Conservation (phyloP, 2,329 filamentous ascomycete species). For the Penicillium concentricum region DNA sequence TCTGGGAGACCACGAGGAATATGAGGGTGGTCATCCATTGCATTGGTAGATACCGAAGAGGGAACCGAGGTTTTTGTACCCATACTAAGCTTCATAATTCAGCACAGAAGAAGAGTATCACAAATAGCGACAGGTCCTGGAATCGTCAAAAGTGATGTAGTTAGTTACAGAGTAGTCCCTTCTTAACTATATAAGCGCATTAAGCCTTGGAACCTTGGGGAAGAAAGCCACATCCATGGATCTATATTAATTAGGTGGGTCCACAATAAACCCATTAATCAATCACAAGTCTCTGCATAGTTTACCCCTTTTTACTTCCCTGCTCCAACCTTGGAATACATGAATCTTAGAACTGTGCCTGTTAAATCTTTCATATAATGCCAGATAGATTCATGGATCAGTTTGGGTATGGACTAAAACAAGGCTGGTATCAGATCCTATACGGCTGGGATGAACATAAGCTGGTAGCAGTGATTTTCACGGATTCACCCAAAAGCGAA, state of each 20-base stretch:
- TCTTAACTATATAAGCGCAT: background rate
- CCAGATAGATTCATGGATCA: background rate
- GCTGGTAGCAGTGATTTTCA: no score
- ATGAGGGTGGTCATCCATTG: background rate
- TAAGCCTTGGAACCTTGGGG: background rate
- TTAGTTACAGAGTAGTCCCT: no score
- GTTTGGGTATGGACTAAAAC: background rate
- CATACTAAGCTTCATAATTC: no score
- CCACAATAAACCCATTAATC: background rate
- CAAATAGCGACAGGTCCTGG: no score
- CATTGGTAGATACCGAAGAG: no score
- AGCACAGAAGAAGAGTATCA: no score
- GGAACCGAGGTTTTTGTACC: no score
- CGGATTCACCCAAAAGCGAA: no score
- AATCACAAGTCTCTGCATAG: background rate
- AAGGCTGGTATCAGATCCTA: no score
- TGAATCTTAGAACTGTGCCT: background rate
- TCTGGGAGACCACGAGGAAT: background rate
- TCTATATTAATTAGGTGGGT: background rate
- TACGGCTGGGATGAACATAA: no score
- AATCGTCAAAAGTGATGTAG: background rate
- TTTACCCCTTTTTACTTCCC: background rate
- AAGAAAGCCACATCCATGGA: background rate
- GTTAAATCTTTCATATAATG: background rate
- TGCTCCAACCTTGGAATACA: background rate